phyloP scores from a whole-genome alignment of 192 early-diverging fungal genomes.

The Backusella macrospora region DNA sequence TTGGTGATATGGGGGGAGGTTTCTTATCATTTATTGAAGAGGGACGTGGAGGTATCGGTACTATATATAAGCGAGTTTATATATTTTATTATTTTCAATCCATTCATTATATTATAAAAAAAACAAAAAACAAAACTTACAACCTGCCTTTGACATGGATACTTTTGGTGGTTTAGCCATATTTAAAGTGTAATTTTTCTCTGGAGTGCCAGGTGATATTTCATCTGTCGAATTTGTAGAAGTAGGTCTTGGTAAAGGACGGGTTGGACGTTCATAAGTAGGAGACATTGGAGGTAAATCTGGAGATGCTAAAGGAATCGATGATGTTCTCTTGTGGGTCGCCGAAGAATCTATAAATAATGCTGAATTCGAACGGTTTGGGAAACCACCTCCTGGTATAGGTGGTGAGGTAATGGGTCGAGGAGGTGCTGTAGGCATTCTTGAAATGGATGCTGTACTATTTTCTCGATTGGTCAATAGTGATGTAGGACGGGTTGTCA shows the following conservation, averaged over 20 bases:
- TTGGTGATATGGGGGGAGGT: background rate
- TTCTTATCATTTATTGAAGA: background rate
- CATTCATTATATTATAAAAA: no score
- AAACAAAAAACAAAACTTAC: background rate
- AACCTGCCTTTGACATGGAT: background rate
- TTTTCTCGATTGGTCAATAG: slow-evolving; percentile 10
- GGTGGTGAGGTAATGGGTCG: background rate
- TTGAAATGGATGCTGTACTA: background rate
- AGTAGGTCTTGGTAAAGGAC: slow-evolving; percentile 30
- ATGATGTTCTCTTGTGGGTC: slow-evolving; percentile 17
- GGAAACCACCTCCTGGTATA: background rate
- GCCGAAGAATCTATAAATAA: background rate
- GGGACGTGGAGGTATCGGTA: background rate
- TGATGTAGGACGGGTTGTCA: slow-evolving; percentile 35
- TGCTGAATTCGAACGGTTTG: background rate
- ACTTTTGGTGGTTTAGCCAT: slow-evolving; percentile 22
- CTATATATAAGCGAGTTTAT: background rate
- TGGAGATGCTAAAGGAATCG: slow-evolving; percentile 36
- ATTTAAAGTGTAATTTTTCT: background rate
- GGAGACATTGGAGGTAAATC: slow-evolving; percentile 39
- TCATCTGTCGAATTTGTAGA: slow-evolving; percentile 1
- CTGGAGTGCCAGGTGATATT: background rate
- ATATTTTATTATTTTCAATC: no score
- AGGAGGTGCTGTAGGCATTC: background rate
- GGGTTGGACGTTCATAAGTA: slow-evolving; percentile 21